These are phyloP conservation scores for Massariosphaeria phaeospora DNA, from an alignment of 495 filamentous ascomycete genomes.

Conservation along the genomic window DNA sequence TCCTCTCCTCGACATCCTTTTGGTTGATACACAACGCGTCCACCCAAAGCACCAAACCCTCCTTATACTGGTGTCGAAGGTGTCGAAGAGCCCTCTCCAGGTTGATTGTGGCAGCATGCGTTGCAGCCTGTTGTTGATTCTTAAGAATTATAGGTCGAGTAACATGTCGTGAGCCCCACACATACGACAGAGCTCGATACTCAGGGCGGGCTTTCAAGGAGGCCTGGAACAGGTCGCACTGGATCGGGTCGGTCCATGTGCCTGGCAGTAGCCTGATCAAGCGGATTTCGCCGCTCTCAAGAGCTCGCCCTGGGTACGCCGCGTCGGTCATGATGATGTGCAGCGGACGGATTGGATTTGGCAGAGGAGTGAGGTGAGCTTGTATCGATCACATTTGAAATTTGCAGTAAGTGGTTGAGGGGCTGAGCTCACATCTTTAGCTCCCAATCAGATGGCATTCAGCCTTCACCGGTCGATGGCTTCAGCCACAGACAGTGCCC, in stretches of 20 bases:
- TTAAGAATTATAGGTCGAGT: background rate
- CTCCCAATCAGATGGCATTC: too few relatives aligned
- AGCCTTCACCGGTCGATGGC: too few relatives aligned
- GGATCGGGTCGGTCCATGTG: conserved; percentile 6
- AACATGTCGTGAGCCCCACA: conserved; percentile 9
- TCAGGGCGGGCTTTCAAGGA: background rate
- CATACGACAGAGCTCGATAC: conserved; percentile 13
- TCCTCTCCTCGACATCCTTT: background rate
- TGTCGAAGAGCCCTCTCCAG: conserved; percentile 9
- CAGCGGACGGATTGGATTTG: too few relatives aligned
- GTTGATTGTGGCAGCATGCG: background rate
- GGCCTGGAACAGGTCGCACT: background rate
- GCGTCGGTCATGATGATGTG: too few relatives aligned
- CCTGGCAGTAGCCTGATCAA: conserved; percentile 5
- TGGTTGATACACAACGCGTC: conserved; percentile 9
- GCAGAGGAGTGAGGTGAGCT: too few relatives aligned
- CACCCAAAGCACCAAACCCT: background rate
- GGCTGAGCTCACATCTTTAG: too few relatives aligned
- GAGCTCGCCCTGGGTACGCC: background rate
- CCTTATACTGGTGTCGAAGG: background rate
- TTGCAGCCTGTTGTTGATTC: too few relatives aligned
- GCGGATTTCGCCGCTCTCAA: conserved; percentile 2
- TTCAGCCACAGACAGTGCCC: too few relatives aligned
- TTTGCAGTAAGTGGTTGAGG: too few relatives aligned
- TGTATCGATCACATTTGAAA: too few relatives aligned